A percentile compares a stretch with the other conserved stretches of the same genome.
Conservation (phyloP, 257 asterid species). For the Nicotiana obtusifolia region DNA sequence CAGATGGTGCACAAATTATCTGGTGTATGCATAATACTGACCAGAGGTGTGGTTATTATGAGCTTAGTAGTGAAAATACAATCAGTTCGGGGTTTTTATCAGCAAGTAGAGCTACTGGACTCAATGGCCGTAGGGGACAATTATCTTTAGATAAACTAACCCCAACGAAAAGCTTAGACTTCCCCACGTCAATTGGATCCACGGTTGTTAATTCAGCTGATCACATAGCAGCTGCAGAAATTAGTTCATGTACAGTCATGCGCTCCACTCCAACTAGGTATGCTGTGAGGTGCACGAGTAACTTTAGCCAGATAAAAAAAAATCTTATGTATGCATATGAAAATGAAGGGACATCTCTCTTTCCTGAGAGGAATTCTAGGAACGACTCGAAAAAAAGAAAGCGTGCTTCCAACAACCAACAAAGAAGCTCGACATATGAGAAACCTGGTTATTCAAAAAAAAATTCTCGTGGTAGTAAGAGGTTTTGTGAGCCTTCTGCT, state of each 20-base stretch:
- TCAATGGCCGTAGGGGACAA: conserved; percentile 63
- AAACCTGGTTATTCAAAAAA: conserved; percentile 25
- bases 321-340: conserved; percentile 58
- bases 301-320: conserved; percentile 39
- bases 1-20: conserved; percentile 51
- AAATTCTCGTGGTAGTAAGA: conserved; percentile 28
- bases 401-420: conserved; percentile 21
- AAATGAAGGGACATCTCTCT: conserved; percentile 35
- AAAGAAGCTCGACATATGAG: conserved; percentile 13
- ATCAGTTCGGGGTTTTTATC: conserved; percentile 26
- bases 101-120: conserved; percentile 31
- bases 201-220: conserved; percentile 23
- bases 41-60: conserved; percentile 83
- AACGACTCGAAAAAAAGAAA: conserved; percentile 35
- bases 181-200: conserved; percentile 27
- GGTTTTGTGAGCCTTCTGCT: conserved; percentile 27
- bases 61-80: conserved; percentile 38
- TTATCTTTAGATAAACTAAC: conserved; percentile 52
- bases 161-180: conserved; percentile 29
- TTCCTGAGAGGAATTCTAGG: conserved; percentile 15
- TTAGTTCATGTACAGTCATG: conserved; percentile 26
- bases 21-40: conserved; percentile 75
- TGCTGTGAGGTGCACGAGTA: conserved; percentile 26
- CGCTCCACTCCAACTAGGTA: conserved; percentile 28
- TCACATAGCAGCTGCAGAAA: conserved; percentile 30